These are phyloP conservation scores for Fusarium albidum DNA, from an alignment of 2,329 filamentous ascomycete species.

Conservation along the genomic window DNA sequence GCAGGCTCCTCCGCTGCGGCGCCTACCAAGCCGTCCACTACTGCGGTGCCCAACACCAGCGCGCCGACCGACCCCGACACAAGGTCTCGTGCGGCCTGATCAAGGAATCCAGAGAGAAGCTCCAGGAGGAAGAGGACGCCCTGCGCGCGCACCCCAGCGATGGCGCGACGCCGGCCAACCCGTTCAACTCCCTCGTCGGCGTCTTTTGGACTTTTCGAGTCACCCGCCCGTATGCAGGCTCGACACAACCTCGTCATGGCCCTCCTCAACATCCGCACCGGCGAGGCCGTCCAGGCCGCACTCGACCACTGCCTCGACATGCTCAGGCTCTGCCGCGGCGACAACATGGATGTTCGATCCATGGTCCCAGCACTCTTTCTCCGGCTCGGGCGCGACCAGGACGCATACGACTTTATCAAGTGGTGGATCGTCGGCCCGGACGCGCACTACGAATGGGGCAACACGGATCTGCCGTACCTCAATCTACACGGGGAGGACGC, in stretches of 20 bases:
- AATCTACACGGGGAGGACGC: slow-evolving; percentile 6
- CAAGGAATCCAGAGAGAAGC: neutral
- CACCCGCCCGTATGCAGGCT: slow-evolving; percentile 18
- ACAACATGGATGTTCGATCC: slow-evolving; percentile 5
- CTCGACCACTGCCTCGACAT: neutral
- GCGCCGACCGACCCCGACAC: slow-evolving; percentile 5
- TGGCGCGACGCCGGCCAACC: neutral
- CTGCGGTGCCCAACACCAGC: slow-evolving; percentile 14
- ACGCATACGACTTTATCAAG: slow-evolving; percentile 22
- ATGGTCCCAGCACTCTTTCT: slow-evolving; percentile 11
- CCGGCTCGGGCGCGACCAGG: slow-evolving; percentile 8
- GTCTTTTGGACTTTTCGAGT: neutral
- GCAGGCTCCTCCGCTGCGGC: slow-evolving; percentile 10
- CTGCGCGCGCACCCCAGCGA: neutral
- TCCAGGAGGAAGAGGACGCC: neutral
- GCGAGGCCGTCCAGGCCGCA: slow-evolving; percentile 6
- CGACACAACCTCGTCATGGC: neutral
- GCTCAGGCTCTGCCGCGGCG: slow-evolving; percentile 6
- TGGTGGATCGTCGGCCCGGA: slow-evolving; percentile 1
- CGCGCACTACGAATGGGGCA: neutral
- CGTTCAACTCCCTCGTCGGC: neutral
- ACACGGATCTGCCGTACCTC: slow-evolving; percentile 7
- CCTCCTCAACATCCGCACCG: slow-evolving; percentile 12
- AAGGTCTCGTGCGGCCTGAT: slow-evolving; percentile 6
- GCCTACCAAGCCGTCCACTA: slow-evolving; percentile 10